Evolutionary conservation across 345 rosid species (phyloP), one percentile per base, ranked within the genome.

Genomic region (Hibiscus mutabilis): DNA sequence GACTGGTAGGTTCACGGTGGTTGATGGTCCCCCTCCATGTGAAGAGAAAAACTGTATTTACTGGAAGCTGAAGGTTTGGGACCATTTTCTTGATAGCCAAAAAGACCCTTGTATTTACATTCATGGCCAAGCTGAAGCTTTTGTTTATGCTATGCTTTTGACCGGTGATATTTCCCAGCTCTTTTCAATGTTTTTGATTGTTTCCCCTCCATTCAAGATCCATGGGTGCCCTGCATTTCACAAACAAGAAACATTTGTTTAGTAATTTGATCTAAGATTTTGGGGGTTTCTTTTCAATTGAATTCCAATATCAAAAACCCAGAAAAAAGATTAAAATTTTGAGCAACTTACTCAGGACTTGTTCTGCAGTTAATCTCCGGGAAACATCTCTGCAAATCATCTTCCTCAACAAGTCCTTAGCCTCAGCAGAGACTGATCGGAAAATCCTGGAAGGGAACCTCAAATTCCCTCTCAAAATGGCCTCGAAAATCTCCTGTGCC

Each of bases 321-420:
- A 52, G 8, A 52, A 18, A 8, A 52, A 1, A 52, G n/a, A n/a
- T n/a, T n/a, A n/a, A n/a, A n/a, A n/a, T 25, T 12, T 46, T 2
- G 1, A 56, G 10, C 12, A 16, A 76, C 96, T 83, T 75, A 89
- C 98, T 82, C 42, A 92, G 79, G 63, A 87, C 94, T 77, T 95
- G 89, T 8, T 90, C 92, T 0, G 91, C 97, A 0, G 98, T 89
- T 12, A 85, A 78, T 70, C 99, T 61, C 65, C 81, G 79, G n/a
- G 90, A 88, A 24, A 79, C 89, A 74, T 90, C 99, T 9, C 82
- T 84, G 51, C 94, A 89, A 0, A 92, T 85, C 91, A 95, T 85
- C 81, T 86, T 90, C 79, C 96, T 81, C 79, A 95, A 10, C 6
- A 95, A 72, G 68, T 90, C 98, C 76, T 95, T 92, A 0, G 79